Conservation (phyloP, 208 protist genomes). For the Jaenimonas drosophilae region DNA sequence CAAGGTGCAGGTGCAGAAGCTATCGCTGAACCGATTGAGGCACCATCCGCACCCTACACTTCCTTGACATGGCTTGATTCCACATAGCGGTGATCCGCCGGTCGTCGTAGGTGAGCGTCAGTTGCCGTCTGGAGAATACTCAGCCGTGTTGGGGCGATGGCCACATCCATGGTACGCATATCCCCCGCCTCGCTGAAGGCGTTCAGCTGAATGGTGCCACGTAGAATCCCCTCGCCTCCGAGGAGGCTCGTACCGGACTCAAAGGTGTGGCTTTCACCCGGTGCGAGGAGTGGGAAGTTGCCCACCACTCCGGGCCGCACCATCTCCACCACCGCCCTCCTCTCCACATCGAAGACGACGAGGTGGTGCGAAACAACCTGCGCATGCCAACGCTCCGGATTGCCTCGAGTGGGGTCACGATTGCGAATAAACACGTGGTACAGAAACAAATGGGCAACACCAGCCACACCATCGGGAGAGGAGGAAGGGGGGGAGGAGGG, state of each 20-base stretch:
- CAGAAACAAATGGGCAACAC: conserved; percentile 37
- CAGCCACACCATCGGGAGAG: background rate
- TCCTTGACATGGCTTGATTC: too few relatives aligned
- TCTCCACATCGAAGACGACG: conserved; percentile 41
- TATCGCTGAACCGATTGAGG: too few relatives aligned
- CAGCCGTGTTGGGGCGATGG: conserved; percentile 57
- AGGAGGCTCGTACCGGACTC: conserved; percentile 49
- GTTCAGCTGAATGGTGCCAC: conserved; percentile 80
- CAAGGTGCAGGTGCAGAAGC: too few relatives aligned
- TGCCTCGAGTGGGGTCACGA: conserved; percentile 22
- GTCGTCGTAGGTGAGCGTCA: too few relatives aligned
- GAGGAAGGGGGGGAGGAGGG: background rate
- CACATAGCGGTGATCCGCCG: too few relatives aligned
- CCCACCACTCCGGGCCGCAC: conserved; percentile 59
- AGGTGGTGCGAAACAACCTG: conserved; percentile 75
- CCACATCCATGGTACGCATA: conserved; percentile 56
- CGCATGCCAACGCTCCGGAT: conserved; percentile 60
- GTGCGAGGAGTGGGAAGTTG: conserved; percentile 62
- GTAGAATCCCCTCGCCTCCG: conserved; percentile 49
- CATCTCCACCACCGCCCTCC: conserved; percentile 45
- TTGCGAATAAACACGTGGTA: conserved; percentile 81
- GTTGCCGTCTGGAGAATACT: conserved; percentile 5
- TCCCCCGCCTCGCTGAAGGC: conserved; percentile 60
- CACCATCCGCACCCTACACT: too few relatives aligned
- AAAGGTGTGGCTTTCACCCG: conserved; percentile 71